Percentiles rank a stretch among this genome's conserved stretches.
These are phyloP conservation scores for Tricholoma flavovirens DNA, from an alignment of 768 basidiomycete genomes.

Conservation along the genomic window DNA sequence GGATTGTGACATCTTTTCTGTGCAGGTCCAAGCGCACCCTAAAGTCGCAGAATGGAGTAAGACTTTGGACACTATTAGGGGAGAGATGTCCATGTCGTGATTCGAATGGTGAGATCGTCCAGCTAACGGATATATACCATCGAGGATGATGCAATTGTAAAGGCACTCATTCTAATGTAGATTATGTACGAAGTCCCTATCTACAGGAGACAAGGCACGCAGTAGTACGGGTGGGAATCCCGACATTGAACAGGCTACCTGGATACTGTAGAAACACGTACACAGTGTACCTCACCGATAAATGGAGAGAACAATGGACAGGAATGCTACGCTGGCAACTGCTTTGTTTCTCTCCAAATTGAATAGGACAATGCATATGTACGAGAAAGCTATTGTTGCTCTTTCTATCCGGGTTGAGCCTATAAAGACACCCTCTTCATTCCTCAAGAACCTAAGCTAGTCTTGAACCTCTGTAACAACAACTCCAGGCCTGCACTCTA, in stretches of 20 bases:
- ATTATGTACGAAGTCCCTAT: background rate
- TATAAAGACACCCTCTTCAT: background rate
- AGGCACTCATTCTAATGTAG: background rate
- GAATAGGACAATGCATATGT: background rate
- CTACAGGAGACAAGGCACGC: too few species aligned
- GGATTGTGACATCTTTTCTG: background rate
- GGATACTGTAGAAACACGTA: too few species aligned
- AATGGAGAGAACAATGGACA: too few species aligned
- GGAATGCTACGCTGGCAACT: background rate
- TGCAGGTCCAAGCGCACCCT: constrained; percentile 66
- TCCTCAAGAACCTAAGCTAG: background rate
- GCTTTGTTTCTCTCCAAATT: background rate
- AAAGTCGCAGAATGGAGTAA: constrained; percentile 71
- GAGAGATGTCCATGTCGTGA: constrained; percentile 10
- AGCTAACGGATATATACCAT: background rate
- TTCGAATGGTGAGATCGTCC: background rate
- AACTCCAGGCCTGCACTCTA: background rate
- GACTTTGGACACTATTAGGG: constrained; percentile 49
- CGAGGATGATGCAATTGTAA: background rate
- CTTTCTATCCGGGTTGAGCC: background rate
- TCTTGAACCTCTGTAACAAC: background rate
- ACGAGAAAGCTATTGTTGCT: background rate
- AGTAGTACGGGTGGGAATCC: too few species aligned
- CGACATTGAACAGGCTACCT: too few species aligned
- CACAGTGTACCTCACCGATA: too few species aligned